A percentile compares a stretch with the other conserved stretches of the same genome.
Evolutionary conservation across 495 filamentous ascomycete genomes (phyloP).

Genomic region (Podospora pseudopauciseta): DNA sequence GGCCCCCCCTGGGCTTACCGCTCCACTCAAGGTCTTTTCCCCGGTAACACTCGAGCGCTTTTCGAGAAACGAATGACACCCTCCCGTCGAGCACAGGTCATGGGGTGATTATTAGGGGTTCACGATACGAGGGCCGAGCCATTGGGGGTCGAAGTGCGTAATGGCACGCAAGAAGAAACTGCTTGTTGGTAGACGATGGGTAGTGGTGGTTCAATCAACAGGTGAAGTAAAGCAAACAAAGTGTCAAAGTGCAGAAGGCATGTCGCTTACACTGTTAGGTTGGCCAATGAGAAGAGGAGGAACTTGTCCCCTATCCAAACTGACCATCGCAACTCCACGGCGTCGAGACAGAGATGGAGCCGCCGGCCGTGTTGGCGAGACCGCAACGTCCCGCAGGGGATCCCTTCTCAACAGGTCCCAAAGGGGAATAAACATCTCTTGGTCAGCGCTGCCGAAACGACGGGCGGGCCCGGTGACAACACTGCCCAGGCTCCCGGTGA

Average conservation of each 20-base stretch:
- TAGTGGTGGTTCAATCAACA: neutral
- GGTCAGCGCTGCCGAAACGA: neutral
- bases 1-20: neutral
- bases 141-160: too few species aligned
- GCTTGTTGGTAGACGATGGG: neutral
- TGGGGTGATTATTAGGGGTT: neutral
- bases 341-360: neutral
- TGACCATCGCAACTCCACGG: neutral
- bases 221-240: neutral
- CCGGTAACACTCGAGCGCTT: neutral
- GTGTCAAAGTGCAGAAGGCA: neutral
- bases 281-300: neutral
- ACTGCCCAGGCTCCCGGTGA: neutral
- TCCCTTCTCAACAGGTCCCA: constrained; percentile 9
- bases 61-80: neutral
- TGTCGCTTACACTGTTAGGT: neutral
- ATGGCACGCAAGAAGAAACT: neutral
- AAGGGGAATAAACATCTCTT: constrained; percentile 2
- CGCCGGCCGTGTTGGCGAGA: neutral
- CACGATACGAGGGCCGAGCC: neutral
- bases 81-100: neutral
- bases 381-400: constrained; percentile 2
- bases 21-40: neutral
- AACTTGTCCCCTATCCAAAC: neutral
- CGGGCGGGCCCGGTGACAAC: neutral